A percentile compares a stretch with the other conserved stretches of the same genome.
These are phyloP conservation scores for Achaetomium macrosporum DNA, from an alignment of 2,329 filamentous ascomycete genomes.

Conservation along the genomic window DNA sequence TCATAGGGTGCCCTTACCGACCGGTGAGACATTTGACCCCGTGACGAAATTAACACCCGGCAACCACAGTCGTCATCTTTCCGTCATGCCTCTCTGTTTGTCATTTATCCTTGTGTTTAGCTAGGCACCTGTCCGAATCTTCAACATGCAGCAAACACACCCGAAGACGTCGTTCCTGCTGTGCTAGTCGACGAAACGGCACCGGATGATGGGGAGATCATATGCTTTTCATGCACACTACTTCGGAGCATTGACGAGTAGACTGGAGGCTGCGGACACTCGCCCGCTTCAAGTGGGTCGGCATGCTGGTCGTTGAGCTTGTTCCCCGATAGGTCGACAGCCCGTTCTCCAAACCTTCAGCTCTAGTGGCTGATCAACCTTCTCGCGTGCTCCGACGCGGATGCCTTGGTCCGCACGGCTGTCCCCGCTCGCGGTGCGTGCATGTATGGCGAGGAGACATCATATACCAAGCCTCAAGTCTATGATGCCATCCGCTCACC, in stretches of 20 bases:
- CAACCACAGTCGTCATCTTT: too few species aligned
- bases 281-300: too few species aligned
- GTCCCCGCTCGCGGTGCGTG: too few species aligned
- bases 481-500: too few species aligned
- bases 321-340: background rate
- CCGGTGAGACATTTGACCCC: background rate
- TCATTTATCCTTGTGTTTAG: too few species aligned
- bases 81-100: too few species aligned
- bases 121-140: too few species aligned
- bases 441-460: too few species aligned
- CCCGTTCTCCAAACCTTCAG: background rate
- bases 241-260: conserved; percentile 3
- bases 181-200: conserved; percentile 6
- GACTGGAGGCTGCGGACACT: background rate
- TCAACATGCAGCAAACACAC: background rate
- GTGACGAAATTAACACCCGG: background rate
- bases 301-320: background rate
- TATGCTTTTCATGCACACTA: background rate
- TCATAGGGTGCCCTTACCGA: background rate
- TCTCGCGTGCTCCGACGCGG: background rate
- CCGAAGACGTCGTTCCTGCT: background rate
- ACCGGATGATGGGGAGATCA: background rate
- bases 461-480: too few species aligned
- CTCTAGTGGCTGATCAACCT: background rate
- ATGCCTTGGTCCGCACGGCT: background rate